Base-by-base conservation (phyloP, 1,284 basidiomycete species). In the Moesziomyces globuligerus region DNA sequence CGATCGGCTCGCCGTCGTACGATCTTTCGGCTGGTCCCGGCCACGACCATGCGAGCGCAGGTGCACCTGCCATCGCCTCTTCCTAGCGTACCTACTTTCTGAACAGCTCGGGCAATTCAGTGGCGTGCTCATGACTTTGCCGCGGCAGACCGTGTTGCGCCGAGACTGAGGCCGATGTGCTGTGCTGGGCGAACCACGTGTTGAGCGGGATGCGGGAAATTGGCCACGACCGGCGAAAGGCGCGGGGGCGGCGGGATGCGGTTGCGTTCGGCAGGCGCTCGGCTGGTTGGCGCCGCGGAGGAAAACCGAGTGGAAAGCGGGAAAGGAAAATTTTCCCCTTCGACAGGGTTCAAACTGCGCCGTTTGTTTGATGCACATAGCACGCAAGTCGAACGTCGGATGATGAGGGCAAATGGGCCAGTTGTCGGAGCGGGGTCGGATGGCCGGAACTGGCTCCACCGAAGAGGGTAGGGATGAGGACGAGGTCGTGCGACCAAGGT, bases 1-100 rank as follows among this genome's bases (percentile, higher is more conserved):
- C 44, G 8, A 17, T 37, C 1, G 51, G 45, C 2, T 64, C 53
- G 45, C 60, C 60, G 18, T 44, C 36, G 21, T 64, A 57, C 17
- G 60, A 64, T 18, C 32, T 6, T 34, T 34, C 32, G 15, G 32
- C 32, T 17, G 32, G 32, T 34, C 3, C 32, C 15, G 32, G 10
- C 13, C 32, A 34, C 3, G 32, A 34, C 17, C 32, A 34, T 34
- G 4, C 32, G 15, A 34, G 15, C 15, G 32, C 15, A 34, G 32
- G 10, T 6, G 32, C 32, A 34, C 32, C 32, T 34, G 32, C 32
- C 15, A 34, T 34, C 32, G 15, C 32, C 13, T 34, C 32, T 6
- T 34, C 32, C 4, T 34, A 34, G 32, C 7, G 2, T n/a, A n/a
- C n/a, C n/a, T n/a, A n/a, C n/a, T n/a, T n/a, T n/a, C n/a, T n/a